A percentile compares a stretch with the other conserved stretches of the same genome.
Conservation (phyloP, 495 filamentous ascomycete species). For the Aspergillus asperescens region DNA sequence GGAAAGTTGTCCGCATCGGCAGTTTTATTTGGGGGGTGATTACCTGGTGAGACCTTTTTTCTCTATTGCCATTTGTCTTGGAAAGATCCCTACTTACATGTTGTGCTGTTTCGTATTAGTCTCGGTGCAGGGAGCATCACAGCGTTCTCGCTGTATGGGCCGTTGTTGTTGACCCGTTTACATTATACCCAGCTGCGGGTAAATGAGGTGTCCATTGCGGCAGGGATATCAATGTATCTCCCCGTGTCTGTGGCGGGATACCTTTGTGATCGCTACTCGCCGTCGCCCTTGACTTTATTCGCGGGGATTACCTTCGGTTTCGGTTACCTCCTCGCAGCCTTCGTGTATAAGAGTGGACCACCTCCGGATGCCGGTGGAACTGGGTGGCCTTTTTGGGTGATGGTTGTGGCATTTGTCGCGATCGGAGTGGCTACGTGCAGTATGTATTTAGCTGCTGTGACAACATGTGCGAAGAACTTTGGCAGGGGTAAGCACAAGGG, state of each 20-base stretch:
- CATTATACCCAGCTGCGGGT: slow-evolving; percentile 86
- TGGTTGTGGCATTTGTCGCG: slow-evolving; percentile 75
- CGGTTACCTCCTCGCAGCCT: slow-evolving; percentile 80
- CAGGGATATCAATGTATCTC: slow-evolving; percentile 81
- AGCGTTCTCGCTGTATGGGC: slow-evolving; percentile 87
- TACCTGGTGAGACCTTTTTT: slow-evolving; percentile 43
- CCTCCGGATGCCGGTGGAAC: slow-evolving; percentile 50
- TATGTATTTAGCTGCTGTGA: slow-evolving; percentile 83
- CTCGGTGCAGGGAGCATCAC: slow-evolving; percentile 82
- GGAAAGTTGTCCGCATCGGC: slow-evolving; percentile 44
- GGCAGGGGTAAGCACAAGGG: slow-evolving; percentile 82
- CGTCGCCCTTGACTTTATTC: slow-evolving; percentile 65
- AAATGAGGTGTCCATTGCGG: slow-evolving; percentile 79
- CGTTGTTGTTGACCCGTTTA: slow-evolving; percentile 74
- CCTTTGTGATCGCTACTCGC: slow-evolving; percentile 81
- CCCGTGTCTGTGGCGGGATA: slow-evolving; percentile 85
- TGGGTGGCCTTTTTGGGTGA: slow-evolving; percentile 69
- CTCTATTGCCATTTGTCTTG: neutral
- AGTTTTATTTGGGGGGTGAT: slow-evolving; percentile 59
- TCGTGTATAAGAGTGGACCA: slow-evolving; percentile 62
- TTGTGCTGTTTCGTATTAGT: slow-evolving; percentile 22
- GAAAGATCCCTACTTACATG: neutral
- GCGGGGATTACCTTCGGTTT: slow-evolving; percentile 66
- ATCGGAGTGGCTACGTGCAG: slow-evolving; percentile 77
- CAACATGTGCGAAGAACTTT: slow-evolving; percentile 97